Evolutionary conservation across 495 filamentous ascomycete genomes (phyloP), one percentile per base, ranked within the genome.

Genomic region (Lophium mytilinum): DNA sequence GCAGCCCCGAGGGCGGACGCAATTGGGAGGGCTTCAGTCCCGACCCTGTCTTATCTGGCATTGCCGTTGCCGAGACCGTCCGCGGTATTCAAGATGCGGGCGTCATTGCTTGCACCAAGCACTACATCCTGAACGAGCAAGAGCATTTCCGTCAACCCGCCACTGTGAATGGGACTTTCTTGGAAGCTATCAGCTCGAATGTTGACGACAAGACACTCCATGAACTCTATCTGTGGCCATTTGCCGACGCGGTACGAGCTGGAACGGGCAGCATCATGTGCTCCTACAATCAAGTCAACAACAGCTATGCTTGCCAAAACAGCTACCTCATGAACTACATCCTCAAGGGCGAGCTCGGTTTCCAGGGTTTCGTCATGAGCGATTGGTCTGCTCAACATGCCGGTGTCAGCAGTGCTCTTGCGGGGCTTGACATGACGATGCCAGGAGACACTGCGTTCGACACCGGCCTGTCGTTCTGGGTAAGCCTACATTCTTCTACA

Each of bases 371-470:
- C 66, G 67, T 74, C 43, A 56, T 69, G 57, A 60, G 52, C 36
- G 68, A 71, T 55, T 69, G 67, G 67, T 47, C 55, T 41, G 66
- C 88, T 6, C 90, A 96, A 64, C 87, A 94, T 69, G 81, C 85
- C 15, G 93, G 93, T 67, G 90, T 86, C 15, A 78, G 81, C 34
- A 77, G 77, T 55, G 87, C 89, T 34, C 73, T 90, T 24, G 93
- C 93, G 47, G 93, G 93, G 52, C 71, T 96, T 46, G 92, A 98
- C 67, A 94, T 95, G 90, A 81, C 83, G 9, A 96, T 96, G 91
- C 91, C 93, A 39, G 92, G 93, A 57, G 93, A 98, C 64, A 80
- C 84, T 7, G 55, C 67, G 36, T 92, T 96, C 69, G 78, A 86
- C 64, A 82, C 78, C 21, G 87, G 83, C 19, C 71, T 73, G 46